Evolutionary conservation across 352 stramenopile species (phyloP), one percentile per base, ranked within the genome.

Genomic region (Pythium aphanidermatum): DNA sequence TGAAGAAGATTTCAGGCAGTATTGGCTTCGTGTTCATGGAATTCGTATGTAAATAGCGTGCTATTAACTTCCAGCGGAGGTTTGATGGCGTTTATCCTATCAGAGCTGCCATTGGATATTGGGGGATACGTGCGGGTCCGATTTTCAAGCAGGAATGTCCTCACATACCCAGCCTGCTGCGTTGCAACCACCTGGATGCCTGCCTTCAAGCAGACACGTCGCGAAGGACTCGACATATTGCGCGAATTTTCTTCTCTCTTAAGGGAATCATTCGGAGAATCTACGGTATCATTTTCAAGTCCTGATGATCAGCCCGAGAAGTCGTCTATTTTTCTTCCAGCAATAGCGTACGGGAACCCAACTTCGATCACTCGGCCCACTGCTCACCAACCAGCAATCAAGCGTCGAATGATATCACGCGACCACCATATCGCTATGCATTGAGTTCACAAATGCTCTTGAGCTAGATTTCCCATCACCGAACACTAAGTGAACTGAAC

Each of bases 101-200:
- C 26, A 60, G 63, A 36, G 14, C 54, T 78, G 6, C 60, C 67
- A 12, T 11, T 60, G 24, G 23, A 61, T 17, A 60, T 75, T 51
- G 65, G 68, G 32, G 68, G 64, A 21, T 79, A 66, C 34, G 55
- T 56, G 25, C 52, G 51, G 10, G 54, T 79, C 30, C 52, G 55
- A 0, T 76, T 74, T 47, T 59, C 65, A 4, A 60, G 51, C 24
- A 41, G 44, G 3, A 58, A 58, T 7, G 32, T 63, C 0, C 26
- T 74, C 12, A 80, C 59, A 7, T 80, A 76, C 33, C 65, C 65
- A 16, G 63, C 65, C 4, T 65, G 63, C 43, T 76, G 65, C 28
- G 51, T 74, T 21, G 46, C 46, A 6, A 65, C 50, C 11, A 52
- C 72, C 23, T 73, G 61, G 57, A 41, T 39, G 2, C 48, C 65